phyloP scores from a whole-genome alignment of 495 filamentous ascomycete species.

The Penicillium verhagenii region DNA sequence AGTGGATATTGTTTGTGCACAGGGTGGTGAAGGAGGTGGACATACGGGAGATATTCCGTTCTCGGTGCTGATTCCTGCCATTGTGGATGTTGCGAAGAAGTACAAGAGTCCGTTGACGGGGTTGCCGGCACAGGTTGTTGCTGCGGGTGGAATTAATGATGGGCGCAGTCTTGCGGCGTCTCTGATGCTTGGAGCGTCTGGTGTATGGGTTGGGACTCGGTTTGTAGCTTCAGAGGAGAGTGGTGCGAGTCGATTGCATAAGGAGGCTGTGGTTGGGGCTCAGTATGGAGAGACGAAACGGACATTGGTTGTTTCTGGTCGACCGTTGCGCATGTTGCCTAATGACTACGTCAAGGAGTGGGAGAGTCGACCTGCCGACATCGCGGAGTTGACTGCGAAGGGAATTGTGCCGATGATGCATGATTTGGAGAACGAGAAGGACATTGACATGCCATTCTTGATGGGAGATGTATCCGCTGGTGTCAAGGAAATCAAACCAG shows the following conservation, averaged over 20 bases:
- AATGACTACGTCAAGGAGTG: slow-evolving; percentile 81
- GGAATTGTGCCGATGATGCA: slow-evolving; percentile 77
- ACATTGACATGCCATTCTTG: slow-evolving; percentile 78
- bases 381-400: slow-evolving; percentile 65
- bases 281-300: slow-evolving; percentile 71
- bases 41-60: slow-evolving; percentile 78
- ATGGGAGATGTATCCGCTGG: slow-evolving; percentile 92
- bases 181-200: slow-evolving; percentile 70
- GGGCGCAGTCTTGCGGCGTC: slow-evolving; percentile 68
- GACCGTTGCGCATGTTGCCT: slow-evolving; percentile 74
- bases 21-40: slow-evolving; percentile 77
- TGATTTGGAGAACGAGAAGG: slow-evolving; percentile 74
- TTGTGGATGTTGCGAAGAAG: slow-evolving; percentile 66
- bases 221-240: slow-evolving; percentile 81
- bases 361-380: slow-evolving; percentile 70
- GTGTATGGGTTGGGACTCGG: slow-evolving; percentile 82
- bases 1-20: slow-evolving; percentile 81
- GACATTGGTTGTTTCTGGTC: slow-evolving; percentile 75
- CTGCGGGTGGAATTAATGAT: slow-evolving; percentile 72
- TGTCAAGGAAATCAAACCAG: slow-evolving; percentile 73
- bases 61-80: slow-evolving; percentile 69
- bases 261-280: slow-evolving; percentile 74
- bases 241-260: slow-evolving; percentile 73
- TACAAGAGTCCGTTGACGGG: slow-evolving; percentile 58
- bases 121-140: slow-evolving; percentile 64